phyloP scores from a whole-genome alignment of 345 rosid species.

The Combretum micranthum region DNA sequence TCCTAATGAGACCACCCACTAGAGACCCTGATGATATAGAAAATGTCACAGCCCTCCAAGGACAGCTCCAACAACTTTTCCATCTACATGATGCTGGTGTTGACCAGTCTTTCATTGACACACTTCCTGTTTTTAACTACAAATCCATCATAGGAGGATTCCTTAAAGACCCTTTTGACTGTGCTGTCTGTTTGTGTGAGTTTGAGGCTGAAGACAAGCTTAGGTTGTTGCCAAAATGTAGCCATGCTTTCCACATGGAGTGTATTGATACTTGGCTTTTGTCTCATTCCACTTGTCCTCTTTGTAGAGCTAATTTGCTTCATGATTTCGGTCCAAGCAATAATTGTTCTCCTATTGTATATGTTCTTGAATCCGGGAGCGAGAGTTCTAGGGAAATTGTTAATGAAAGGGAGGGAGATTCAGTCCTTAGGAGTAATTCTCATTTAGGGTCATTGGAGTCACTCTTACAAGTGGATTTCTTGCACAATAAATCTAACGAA shows the following conservation, averaged over 20 bases:
- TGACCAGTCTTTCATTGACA: conserved; percentile 92
- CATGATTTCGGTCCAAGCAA: conserved; percentile 55
- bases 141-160: conserved; percentile 57
- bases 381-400: conserved; percentile 75
- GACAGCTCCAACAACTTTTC: conserved; percentile 92
- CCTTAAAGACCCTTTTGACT: conserved; percentile 73
- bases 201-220: conserved; percentile 88
- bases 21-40: conserved; percentile 64
- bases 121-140: conserved; percentile 85
- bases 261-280: conserved; percentile 97
- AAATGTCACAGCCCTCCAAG: conserved; percentile 80
- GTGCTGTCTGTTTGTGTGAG: conserved; percentile 97
- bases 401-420: conserved; percentile 36
- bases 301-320: conserved; percentile 75
- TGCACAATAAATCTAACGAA: conserved; percentile 26
- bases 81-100: conserved; percentile 95
- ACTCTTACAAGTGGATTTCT: conserved; percentile 4
- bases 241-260: conserved; percentile 98
- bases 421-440: conserved; percentile 35
- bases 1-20: conserved; percentile 53
- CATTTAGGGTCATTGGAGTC: conserved; percentile 29
- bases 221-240: conserved; percentile 90
- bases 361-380: conserved; percentile 86
- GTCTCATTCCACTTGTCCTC: conserved; percentile 98
- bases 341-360: conserved; percentile 49